Conservation (phyloP, 768 basidiomycete species). For the Mycena galopus region DNA sequence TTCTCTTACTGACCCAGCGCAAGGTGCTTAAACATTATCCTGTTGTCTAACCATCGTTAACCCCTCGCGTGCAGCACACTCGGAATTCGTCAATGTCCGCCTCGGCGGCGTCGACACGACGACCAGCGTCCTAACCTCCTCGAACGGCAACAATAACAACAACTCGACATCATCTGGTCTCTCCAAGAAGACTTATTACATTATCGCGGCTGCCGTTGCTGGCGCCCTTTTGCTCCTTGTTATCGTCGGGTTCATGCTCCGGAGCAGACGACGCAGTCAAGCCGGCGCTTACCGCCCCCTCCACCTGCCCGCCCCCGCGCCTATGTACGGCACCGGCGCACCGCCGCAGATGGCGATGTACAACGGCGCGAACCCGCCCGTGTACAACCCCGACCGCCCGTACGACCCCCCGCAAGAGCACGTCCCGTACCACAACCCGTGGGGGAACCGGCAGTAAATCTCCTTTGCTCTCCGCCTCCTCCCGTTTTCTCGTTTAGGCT, state of each 20-base stretch:
- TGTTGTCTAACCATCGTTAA: background rate
- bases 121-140: slow-evolving; percentile 9
- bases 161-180: background rate
- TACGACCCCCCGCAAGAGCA: slow-evolving; percentile 36
- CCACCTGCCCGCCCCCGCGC: slow-evolving; percentile 27
- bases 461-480: background rate
- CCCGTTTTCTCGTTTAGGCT: background rate
- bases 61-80: slow-evolving; percentile 57
- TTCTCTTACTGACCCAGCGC: slow-evolving; percentile 64
- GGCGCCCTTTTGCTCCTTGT: slow-evolving; percentile 18
- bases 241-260: slow-evolving; percentile 7
- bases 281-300: slow-evolving; percentile 25
- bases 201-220: slow-evolving; percentile 25
- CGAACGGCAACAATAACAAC: slow-evolving; percentile 3
- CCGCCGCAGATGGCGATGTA: slow-evolving; percentile 19
- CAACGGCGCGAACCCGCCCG: slow-evolving; percentile 16
- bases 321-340: slow-evolving; percentile 16
- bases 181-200: slow-evolving; percentile 21
- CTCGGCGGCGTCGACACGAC: slow-evolving; percentile 68
- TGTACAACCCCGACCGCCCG: slow-evolving; percentile 35
- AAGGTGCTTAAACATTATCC: slow-evolving; percentile 17
- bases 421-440: slow-evolving; percentile 37
- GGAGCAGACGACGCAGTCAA: background rate
- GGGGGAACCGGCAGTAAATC: slow-evolving; percentile 26
- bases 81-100: slow-evolving; percentile 77